Conservation (phyloP, 805 yeast species). For the Martiniozyma abietophila region DNA sequence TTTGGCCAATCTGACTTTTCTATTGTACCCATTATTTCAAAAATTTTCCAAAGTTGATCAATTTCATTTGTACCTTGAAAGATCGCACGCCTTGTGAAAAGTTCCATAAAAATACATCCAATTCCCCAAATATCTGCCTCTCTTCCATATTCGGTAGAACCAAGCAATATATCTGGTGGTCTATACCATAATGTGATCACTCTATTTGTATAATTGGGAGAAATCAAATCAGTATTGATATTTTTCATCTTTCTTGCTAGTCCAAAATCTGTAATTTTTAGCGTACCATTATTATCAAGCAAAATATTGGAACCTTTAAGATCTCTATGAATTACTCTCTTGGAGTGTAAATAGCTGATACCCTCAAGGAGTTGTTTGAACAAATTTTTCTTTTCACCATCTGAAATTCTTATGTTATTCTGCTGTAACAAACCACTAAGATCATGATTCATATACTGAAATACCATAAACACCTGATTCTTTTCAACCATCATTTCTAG, state of each 20-base stretch:
- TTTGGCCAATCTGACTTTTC: constrained; percentile 64
- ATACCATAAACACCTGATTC: constrained; percentile 74
- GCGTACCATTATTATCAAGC: constrained; percentile 48
- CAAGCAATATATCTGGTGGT: constrained; percentile 88
- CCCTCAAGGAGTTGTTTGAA: constrained; percentile 62
- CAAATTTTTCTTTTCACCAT: constrained; percentile 57
- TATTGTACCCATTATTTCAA: constrained; percentile 84
- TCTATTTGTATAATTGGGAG: constrained; percentile 84
- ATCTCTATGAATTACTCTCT: constrained; percentile 67
- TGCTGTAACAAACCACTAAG: constrained; percentile 80
- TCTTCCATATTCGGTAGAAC: constrained; percentile 81
- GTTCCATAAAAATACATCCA: constrained; percentile 82
- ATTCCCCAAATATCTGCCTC: constrained; percentile 97
- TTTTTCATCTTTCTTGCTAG: constrained; percentile 68
- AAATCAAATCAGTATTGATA: constrained; percentile 34
- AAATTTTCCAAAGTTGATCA: constrained; percentile 69
- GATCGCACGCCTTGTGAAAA: constrained; percentile 63
- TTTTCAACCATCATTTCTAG: constrained; percentile 84
- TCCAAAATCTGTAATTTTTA: constrained; percentile 78
- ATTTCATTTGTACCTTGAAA: constrained; percentile 89
- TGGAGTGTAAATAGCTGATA: constrained; percentile 57
- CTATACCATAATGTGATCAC: constrained; percentile 97
- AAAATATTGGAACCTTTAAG: constrained; percentile 75
- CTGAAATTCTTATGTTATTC: constrained; percentile 52
- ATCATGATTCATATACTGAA: constrained; percentile 91